phyloP scores from a whole-genome alignment of 768 basidiomycete species.

The Leccinum ochraceum region DNA sequence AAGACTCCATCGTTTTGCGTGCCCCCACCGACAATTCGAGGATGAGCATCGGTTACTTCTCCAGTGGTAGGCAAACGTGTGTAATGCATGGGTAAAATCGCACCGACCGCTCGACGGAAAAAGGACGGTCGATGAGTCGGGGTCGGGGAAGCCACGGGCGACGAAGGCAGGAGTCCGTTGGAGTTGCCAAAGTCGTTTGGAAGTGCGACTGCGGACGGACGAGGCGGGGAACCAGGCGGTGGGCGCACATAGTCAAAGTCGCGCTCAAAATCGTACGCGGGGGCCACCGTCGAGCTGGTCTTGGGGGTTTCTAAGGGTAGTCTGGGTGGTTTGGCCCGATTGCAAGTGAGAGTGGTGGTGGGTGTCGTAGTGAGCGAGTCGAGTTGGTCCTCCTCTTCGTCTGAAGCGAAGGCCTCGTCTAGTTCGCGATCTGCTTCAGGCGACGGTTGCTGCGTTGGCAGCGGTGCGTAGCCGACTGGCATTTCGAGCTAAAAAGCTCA shows the following conservation, averaged over 20 bases:
- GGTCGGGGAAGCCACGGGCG: constrained; percentile 37
- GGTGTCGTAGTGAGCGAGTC: constrained; percentile 31
- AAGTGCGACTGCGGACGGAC: constrained; percentile 52
- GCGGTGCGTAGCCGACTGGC: constrained; percentile 52
- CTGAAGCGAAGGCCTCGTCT: constrained; percentile 73
- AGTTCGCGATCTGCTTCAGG: constrained; percentile 59
- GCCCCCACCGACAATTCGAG: constrained; percentile 57
- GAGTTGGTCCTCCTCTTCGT: constrained; percentile 43
- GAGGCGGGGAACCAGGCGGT: constrained; percentile 79
- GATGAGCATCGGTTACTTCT: constrained; percentile 27
- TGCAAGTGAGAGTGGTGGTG: constrained; percentile 21
- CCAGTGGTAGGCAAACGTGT: constrained; percentile 47
- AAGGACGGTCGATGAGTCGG: constrained; percentile 48
- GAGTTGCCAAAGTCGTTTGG: constrained; percentile 75
- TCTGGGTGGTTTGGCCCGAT: constrained; percentile 15
- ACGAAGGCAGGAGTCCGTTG: constrained; percentile 61
- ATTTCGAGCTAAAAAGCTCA: constrained; percentile 33
- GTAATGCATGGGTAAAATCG: constrained; percentile 68
- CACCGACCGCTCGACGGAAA: constrained; percentile 56
- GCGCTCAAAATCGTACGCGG: constrained; percentile 70
- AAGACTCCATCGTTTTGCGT: constrained; percentile 93
- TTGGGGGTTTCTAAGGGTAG: constrained; percentile 21
- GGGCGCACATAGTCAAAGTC: constrained; percentile 68
- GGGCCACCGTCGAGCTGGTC: constrained; percentile 3
- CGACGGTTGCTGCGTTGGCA: constrained; percentile 49